These are phyloP conservation scores for Saccharomyces pastorianus DNA, from an alignment of 1,139 yeast species.

Conservation along the genomic window DNA sequence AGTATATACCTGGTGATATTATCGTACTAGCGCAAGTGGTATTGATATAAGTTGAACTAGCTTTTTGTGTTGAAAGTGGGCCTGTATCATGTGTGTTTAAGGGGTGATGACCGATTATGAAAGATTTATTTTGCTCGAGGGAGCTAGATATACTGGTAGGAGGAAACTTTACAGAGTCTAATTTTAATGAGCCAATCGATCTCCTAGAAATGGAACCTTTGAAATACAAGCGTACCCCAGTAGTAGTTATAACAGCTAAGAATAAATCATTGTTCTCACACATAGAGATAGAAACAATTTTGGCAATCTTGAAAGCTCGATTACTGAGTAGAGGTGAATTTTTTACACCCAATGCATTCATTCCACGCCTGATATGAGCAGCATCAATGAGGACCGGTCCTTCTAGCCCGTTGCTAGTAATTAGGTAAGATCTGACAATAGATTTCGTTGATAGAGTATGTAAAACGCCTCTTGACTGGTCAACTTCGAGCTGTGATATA, in stretches of 20 bases:
- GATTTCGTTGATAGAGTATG: slow-evolving; percentile 82
- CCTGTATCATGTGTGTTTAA: background rate
- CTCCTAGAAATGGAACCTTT: slow-evolving; percentile 41
- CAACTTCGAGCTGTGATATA: slow-evolving; percentile 59
- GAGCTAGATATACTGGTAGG: slow-evolving; percentile 35
- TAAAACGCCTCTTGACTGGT: slow-evolving; percentile 64
- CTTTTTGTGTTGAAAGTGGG: slow-evolving; percentile 30
- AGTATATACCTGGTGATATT: slow-evolving; percentile 76
- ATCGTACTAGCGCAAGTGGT: slow-evolving; percentile 41
- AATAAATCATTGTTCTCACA: slow-evolving; percentile 64
- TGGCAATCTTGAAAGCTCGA: slow-evolving; percentile 44
- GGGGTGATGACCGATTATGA: background rate
- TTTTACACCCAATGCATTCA: slow-evolving; percentile 48
- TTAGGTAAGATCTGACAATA: slow-evolving; percentile 69
- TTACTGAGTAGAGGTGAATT: slow-evolving; percentile 34
- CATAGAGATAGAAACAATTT: slow-evolving; percentile 53
- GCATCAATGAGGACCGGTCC: slow-evolving; percentile 34
- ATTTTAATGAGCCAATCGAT: slow-evolving; percentile 38
- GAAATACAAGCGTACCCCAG: slow-evolving; percentile 73
- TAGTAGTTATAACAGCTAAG: slow-evolving; percentile 71
- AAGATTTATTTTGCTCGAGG: background rate
- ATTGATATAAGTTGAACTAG: slow-evolving; percentile 36
- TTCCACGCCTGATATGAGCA: slow-evolving; percentile 41
- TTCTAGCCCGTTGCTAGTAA: slow-evolving; percentile 35
- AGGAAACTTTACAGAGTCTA: slow-evolving; percentile 58